phyloP scores from a whole-genome alignment of 1,284 basidiomycete genomes.

The Apiotrichum sp. region DNA sequence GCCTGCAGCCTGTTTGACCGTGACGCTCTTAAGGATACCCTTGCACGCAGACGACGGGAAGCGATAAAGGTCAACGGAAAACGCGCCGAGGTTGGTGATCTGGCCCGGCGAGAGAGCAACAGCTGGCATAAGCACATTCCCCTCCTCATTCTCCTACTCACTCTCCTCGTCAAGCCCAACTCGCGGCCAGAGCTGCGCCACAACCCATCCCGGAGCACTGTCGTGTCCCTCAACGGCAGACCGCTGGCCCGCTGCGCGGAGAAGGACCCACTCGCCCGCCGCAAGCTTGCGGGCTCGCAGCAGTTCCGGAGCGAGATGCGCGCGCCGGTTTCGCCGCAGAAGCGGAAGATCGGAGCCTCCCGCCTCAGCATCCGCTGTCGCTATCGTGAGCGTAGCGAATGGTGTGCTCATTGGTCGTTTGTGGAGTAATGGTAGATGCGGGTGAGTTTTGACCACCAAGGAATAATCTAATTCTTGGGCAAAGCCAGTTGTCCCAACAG shows the following conservation, averaged over 20 bases:
- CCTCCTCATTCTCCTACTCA: slow-evolving; percentile 9
- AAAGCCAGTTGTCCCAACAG: too few species aligned
- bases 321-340: slow-evolving; percentile 26
- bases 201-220: slow-evolving; percentile 8
- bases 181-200: slow-evolving; percentile 38
- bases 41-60: slow-evolving; percentile 20
- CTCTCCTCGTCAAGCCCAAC: slow-evolving; percentile 32
- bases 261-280: slow-evolving; percentile 42
- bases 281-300: slow-evolving; percentile 34
- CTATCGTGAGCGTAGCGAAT: slow-evolving; percentile 8
- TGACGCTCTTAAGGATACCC: slow-evolving; percentile 22
- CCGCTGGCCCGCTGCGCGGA: neutral
- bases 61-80: slow-evolving; percentile 21
- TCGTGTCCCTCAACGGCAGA: neutral
- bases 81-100: slow-evolving; percentile 18
- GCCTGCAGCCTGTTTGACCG: slow-evolving; percentile 14
- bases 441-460: too few species aligned
- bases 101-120: slow-evolving; percentile 21
- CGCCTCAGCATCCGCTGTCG: slow-evolving; percentile 9
- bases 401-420: neutral
- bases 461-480: too few species aligned
- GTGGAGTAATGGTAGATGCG: too few species aligned
- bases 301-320: slow-evolving; percentile 35
- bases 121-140: slow-evolving; percentile 3
- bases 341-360: neutral